Evolutionary conservation across 2,329 filamentous ascomycete genomes (phyloP).

Genomic region (Aspergillus unguis): DNA sequence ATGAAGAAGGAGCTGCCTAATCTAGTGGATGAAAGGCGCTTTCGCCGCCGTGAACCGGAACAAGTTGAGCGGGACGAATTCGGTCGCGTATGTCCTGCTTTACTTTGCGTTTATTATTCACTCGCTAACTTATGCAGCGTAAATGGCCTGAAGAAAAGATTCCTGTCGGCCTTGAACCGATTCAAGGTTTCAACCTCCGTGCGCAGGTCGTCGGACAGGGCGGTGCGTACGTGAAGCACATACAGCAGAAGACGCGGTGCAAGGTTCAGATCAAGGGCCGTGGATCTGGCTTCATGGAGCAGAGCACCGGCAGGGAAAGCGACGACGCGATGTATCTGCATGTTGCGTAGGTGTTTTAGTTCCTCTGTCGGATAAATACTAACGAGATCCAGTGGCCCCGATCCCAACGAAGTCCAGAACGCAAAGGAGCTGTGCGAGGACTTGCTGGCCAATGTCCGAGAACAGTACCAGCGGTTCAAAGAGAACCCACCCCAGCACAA

Average conservation of each 20-base stretch:
- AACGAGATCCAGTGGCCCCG: conserved; percentile 65
- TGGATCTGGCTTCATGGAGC: conserved; percentile 90
- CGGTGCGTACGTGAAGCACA: conserved; percentile 95
- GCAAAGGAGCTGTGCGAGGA: conserved; percentile 89
- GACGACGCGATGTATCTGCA: conserved; percentile 97
- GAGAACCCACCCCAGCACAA: conserved; percentile 66
- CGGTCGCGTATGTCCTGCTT: conserved; percentile 62
- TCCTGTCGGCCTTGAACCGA: conserved; percentile 81
- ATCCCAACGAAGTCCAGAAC: conserved; percentile 77
- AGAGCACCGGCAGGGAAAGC: conserved; percentile 80
- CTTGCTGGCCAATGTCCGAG: conserved; percentile 77
- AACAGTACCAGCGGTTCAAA: conserved; percentile 91
- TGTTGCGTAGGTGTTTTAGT: conserved; percentile 63
- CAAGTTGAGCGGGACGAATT: conserved; percentile 85
- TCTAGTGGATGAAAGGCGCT: conserved; percentile 88
- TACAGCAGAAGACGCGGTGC: conserved; percentile 91
- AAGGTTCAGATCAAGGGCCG: conserved; percentile 97
- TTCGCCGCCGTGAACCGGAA: conserved; percentile 76
- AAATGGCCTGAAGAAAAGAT: conserved; percentile 99
- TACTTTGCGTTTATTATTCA: neutral
- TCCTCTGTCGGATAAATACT: neutral
- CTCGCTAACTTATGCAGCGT: conserved; percentile 53
- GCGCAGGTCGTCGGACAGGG: conserved; percentile 94
- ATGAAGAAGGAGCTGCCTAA: conserved; percentile 96
- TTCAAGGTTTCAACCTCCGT: conserved; percentile 91